Evolutionary conservation across 495 filamentous ascomycete genomes (phyloP).

Genomic region (Annulohypoxylon moriforme): DNA sequence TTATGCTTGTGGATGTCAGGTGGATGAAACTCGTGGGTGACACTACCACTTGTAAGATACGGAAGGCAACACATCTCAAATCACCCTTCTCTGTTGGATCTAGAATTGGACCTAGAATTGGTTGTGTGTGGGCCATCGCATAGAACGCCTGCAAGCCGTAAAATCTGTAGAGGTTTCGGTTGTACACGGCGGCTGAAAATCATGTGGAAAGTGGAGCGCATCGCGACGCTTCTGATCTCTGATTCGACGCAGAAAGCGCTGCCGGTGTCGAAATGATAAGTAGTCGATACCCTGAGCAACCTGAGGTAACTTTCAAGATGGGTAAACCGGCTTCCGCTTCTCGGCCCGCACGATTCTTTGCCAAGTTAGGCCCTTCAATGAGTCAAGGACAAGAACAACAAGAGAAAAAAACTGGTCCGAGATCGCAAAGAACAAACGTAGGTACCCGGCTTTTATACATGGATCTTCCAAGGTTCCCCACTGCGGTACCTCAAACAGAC

Average conservation of each 20-base stretch:
- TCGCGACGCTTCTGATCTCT: slow-evolving; percentile 26
- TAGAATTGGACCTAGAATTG: slow-evolving; percentile 16
- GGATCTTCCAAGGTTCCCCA: neutral
- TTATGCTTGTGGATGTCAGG: slow-evolving; percentile 20
- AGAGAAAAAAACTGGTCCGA: slow-evolving; percentile 23
- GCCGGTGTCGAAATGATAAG: slow-evolving; percentile 31
- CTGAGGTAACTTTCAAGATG: neutral
- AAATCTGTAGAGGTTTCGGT: slow-evolving; percentile 27
- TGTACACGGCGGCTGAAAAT: slow-evolving; percentile 47
- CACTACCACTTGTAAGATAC: slow-evolving; percentile 11
- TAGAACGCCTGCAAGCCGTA: neutral
- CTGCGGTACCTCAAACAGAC: neutral
- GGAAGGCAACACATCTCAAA: neutral
- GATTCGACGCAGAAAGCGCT: slow-evolving; percentile 22
- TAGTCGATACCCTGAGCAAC: slow-evolving; percentile 2
- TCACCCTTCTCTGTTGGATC: slow-evolving; percentile 6
- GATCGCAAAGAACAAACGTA: slow-evolving; percentile 25
- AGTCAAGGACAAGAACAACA: slow-evolving; percentile 16
- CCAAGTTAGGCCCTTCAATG: neutral
- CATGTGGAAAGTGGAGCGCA: slow-evolving; percentile 44
- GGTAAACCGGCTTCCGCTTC: slow-evolving; percentile 29
- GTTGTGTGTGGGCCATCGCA: slow-evolving; percentile 14
- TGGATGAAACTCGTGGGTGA: slow-evolving; percentile 25
- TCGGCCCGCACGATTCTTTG: slow-evolving; percentile 23
- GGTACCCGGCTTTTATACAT: slow-evolving; percentile 3